Evolutionary conservation across 192 early-diverging fungal species (phyloP).

Genomic region (Coemansia sp.): DNA sequence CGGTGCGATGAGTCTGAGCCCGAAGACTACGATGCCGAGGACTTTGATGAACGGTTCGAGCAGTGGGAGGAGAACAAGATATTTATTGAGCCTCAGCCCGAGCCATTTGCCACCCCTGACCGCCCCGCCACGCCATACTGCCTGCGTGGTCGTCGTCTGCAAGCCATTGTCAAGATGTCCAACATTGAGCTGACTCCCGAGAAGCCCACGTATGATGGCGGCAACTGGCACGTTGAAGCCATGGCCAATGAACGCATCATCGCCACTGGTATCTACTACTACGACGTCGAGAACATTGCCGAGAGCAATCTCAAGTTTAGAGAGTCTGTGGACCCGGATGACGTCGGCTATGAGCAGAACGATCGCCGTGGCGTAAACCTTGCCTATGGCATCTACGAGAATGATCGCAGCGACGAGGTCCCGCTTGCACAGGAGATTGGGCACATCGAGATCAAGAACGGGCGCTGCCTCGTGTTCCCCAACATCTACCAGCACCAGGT

Average conservation of each 20-base stretch:
- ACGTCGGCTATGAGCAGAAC: neutral
- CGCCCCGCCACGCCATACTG: conserved; percentile 21
- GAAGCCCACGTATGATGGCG: conserved; percentile 56
- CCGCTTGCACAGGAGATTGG: conserved; percentile 49
- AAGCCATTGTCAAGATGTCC: conserved; percentile 73
- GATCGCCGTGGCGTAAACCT: neutral
- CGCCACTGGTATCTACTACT: conserved; percentile 74
- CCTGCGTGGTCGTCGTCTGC: conserved; percentile 44
- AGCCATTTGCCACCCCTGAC: conserved; percentile 37
- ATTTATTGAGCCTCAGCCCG: conserved; percentile 36
- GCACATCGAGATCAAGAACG: conserved; percentile 47
- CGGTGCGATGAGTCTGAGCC: conserved; percentile 3
- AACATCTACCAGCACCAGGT: conserved; percentile 73
- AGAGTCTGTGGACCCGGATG: conserved; percentile 6
- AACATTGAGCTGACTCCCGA: conserved; percentile 68
- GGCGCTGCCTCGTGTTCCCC: conserved; percentile 68
- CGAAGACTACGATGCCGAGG: conserved; percentile 11
- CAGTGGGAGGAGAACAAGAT: conserved; percentile 12
- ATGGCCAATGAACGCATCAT: conserved; percentile 70
- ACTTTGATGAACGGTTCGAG: conserved; percentile 28
- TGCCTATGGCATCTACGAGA: conserved; percentile 49
- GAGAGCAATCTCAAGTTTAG: conserved; percentile 61
- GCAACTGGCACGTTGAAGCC: conserved; percentile 71
- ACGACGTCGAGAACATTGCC: conserved; percentile 68
- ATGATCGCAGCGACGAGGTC: neutral